These are phyloP conservation scores for Kokia cookei DNA, from an alignment of 441 rosid species.

Conservation along the genomic window DNA sequence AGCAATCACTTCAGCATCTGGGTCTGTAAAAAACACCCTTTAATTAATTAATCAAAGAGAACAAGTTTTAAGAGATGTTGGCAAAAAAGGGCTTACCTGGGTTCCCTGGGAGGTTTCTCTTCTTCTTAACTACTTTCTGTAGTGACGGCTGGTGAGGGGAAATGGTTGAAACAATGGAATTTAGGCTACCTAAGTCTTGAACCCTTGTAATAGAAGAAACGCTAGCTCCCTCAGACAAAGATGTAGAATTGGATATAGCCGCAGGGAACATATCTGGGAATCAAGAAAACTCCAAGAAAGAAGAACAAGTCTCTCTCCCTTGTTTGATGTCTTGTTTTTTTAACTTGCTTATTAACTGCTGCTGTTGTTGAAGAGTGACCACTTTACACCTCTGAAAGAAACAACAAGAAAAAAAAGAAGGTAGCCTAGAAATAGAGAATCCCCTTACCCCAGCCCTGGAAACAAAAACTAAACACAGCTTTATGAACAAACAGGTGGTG, in stretches of 20 bases:
- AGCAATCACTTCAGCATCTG: constrained; percentile 81
- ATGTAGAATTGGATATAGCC: constrained; percentile 52
- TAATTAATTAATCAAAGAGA: no score
- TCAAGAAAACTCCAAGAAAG: constrained; percentile 50
- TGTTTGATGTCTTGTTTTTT: constrained; percentile 12
- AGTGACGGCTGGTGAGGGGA: constrained; percentile 41
- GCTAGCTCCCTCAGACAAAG: constrained; percentile 63
- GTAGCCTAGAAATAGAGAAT: constrained; percentile 21
- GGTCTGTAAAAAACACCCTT: constrained; percentile 33
- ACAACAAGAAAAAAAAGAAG: constrained; percentile 12
- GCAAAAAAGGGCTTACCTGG: constrained; percentile 42
- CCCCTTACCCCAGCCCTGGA: constrained; percentile 7
- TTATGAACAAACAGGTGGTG: constrained; percentile 29
- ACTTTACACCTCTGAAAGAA: constrained; percentile 25
- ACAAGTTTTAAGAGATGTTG: no score
- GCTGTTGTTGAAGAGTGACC: constrained; percentile 10
- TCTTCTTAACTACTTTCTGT: constrained; percentile 55
- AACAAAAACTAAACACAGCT: constrained; percentile 22
- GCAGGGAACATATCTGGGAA: constrained; percentile 47
- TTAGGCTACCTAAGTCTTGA: constrained; percentile 40
- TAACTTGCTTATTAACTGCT: background rate
- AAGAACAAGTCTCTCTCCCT: constrained; percentile 7
- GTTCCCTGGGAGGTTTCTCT: constrained; percentile 85
- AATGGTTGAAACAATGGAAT: constrained; percentile 25
- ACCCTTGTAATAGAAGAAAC: constrained; percentile 56